phyloP scores from a whole-genome alignment of 108 stramenopile genomes.

The Halocafeteria seosinensis region DNA sequence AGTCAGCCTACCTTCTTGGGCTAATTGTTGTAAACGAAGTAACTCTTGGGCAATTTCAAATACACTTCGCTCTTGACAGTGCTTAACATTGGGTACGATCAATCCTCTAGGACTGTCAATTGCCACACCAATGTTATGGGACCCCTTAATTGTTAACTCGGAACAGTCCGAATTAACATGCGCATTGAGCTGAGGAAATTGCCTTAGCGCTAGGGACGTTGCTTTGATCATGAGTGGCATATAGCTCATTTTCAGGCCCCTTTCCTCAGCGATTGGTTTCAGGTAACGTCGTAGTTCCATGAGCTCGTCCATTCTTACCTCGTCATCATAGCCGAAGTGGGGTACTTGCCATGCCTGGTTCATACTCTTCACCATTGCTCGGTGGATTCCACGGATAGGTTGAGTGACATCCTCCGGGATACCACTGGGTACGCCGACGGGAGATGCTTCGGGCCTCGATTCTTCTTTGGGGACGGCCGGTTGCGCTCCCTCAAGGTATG shows the following conservation, averaged over 20 bases:
- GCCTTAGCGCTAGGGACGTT: conserved; percentile 51
- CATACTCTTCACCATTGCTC: conserved; percentile 89
- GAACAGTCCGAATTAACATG: conserved; percentile 46
- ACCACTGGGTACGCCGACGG: neutral
- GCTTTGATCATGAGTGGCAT: conserved; percentile 82
- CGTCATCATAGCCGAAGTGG: conserved; percentile 86
- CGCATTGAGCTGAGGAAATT: conserved; percentile 69
- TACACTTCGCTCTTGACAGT: conserved; percentile 49
- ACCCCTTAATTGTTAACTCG: conserved; percentile 45
- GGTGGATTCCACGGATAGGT: conserved; percentile 66
- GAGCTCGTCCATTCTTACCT: conserved; percentile 56
- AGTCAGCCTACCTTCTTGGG: conserved; percentile 29
- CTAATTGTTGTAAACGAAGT: conserved; percentile 39
- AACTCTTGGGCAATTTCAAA: conserved; percentile 69
- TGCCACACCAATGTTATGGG: conserved; percentile 86
- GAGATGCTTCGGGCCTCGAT: neutral
- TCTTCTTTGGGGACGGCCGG: neutral
- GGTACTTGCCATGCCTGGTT: conserved; percentile 64
- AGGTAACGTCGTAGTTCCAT: conserved; percentile 39
- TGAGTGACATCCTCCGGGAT: conserved; percentile 13
- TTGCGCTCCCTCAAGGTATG: conserved; percentile 4
- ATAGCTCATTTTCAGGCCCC: conserved; percentile 44
- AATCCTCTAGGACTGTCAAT: conserved; percentile 83
- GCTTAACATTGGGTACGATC: conserved; percentile 67
- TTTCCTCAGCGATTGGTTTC: conserved; percentile 31